Base-by-base conservation (phyloP, 345 rosid species). In the Camelina laxa region DNA sequence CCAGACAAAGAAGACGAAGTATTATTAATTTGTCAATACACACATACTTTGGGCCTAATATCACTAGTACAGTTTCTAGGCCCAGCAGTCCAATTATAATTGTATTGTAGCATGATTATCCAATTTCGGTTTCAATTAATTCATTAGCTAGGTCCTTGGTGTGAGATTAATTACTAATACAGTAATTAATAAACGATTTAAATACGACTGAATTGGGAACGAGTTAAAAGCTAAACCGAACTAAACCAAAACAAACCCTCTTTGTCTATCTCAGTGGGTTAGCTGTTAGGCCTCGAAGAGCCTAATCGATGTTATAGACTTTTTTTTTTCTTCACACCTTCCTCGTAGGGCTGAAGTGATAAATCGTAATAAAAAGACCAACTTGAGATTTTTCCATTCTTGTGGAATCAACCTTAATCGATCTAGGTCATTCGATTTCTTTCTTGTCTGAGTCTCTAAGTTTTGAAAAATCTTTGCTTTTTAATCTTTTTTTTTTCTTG, bases 341-440 rank as follows among this genome's bases (percentile, higher is more conserved):
- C 56, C 64, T 31, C 16, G 21, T 7, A 16, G 1, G 54, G 64
- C 39, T 20, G 49, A 24, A 55, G 65, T 16, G 44, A 42, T n/a
- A 10, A 9, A 60, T 62, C 73, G 72, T 66, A 36, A 57, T 12
- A 65, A 31, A 27, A 14, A 51, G 60, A 20, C 74, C 4, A 63
- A 73, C 5, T 31, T 31, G 6, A 14, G 19, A 33, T 35, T 65
- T 65, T 47, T 56, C 59, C 60, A 36, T 22, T 38, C 33, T 44
- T 21, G 80, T 33, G 65, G 75, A 58, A 16, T 35, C 31, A 35
- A 63, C 42, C 60, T 54, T 30, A 30, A 69, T 55, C 24, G 60
- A 62, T 54, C 50, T 53, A 8, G 12, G 31, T 76, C 13, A 35
- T 22, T 56, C 51, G 51, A 69, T 13, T 75, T 50, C 36, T 48